Base-by-base conservation (phyloP, 2,329 filamentous ascomycete genomes). In the Calonectria pteridis region DNA sequence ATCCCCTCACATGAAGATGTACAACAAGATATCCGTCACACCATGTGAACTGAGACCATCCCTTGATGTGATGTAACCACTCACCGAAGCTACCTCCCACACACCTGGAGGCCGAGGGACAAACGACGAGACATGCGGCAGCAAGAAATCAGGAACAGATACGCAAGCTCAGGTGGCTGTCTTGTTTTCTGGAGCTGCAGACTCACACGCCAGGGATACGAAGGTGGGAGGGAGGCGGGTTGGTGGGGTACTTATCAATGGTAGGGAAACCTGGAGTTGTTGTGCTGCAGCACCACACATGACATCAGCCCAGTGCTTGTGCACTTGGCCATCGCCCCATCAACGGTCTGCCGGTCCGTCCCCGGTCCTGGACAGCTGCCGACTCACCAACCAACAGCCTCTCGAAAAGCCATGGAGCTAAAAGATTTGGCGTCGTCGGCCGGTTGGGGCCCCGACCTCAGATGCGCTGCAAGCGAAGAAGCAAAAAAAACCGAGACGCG, bases 261-360 rank as follows among this genome's bases (percentile, higher is more conserved):
- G 55, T 40, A 40, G 33, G 55, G 55, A 62, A 62, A 62, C 55
- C 55, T 62, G 55, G 55, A 62, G 55, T 62, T 40, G 55, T 62
- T 40, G 55, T 40, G 55, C 33, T 64, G 37, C 40, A 31, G 59
- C 40, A 33, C 40, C 20, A 28, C 65, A 69, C 55, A 69, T 69
- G 67, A 69, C 67, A 69, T 69, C 67, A 69, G 58, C 37, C 58
- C 10, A 43, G 58, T 53, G 46, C 43, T 63, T 13, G 43, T 63
- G 20, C 55, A 28, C 55, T 37, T 46, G 43, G 43, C 33, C 40
- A 51, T 69, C 29, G 55, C 55, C 53, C 40, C 66, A 68, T 68
- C 66, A 35, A 33, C 53, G 37, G 37, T 59, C 66, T 46, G 26
- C 59, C 37, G 40, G 40, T 43, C 40, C 37, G 59, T 49, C 59